Evolutionary conservation across 2,329 filamentous ascomycete genomes (phyloP), one percentile per base, ranked within the genome.

Genomic region (Colletotrichum zoysiae): DNA sequence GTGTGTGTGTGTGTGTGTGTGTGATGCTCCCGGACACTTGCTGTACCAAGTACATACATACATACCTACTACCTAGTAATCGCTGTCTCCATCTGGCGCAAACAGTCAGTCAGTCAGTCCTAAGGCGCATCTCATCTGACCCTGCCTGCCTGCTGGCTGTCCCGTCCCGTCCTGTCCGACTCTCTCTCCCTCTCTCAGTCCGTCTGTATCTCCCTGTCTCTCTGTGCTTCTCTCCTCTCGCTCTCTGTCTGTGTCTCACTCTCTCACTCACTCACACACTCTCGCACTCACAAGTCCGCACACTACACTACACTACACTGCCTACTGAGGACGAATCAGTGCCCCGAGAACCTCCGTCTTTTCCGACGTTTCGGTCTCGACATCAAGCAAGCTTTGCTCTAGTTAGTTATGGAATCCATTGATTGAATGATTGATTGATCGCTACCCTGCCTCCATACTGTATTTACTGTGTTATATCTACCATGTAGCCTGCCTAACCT

Each of bases 11-110:
- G 6, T 51, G 14, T 30, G n/a, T 33, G 14, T 23, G n/a, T 57
- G 16, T 59, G 57, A 48, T 62, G 60, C 60, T 51, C 60, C 60
- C 60, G 60, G 60, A 40, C 55, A 57, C 23, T 23, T 8, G 9
- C n/a, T 40, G 20, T 40, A 26, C 26, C 26, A 26, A 26, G 26
- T 26, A 26, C 26, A 26, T 26, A 26, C n/a, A n/a, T n/a, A n/a
- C n/a, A n/a, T n/a, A n/a, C n/a, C n/a, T n/a, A n/a, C n/a, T n/a
- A n/a, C 26, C 26, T 26, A 26, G 26, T 26, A 26, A 26, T 26
- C 26, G 1, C 26, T 26, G 26, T 20, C 20, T 51, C 33, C 55
- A 20, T 57, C n/a, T 23, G 55, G 55, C 55, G 55, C 55, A 57
- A 57, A 42, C 55, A 57, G 55, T 57, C 14, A 20, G 38, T 8